Conservation (phyloP, 2,329 filamentous ascomycete genomes). For the Seiridium cupressi region DNA sequence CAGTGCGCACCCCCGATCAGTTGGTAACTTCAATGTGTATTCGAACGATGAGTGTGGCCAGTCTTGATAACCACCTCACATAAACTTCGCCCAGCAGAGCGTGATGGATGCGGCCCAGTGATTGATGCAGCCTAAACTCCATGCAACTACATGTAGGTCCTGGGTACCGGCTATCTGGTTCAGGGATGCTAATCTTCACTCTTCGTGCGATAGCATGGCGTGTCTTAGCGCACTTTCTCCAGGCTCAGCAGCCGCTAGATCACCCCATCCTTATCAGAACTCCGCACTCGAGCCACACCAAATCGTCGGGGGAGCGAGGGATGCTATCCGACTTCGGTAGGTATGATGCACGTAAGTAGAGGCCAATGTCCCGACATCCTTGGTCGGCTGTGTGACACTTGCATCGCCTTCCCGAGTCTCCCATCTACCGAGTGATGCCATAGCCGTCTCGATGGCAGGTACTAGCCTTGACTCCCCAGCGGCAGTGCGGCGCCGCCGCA, state of each 20-base stretch:
- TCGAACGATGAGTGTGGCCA: too few relatives aligned
- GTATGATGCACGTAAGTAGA: background rate
- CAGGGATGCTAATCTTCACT: too few relatives aligned
- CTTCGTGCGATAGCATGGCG: background rate
- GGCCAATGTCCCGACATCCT: background rate
- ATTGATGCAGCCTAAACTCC: too few relatives aligned
- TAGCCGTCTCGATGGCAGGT: background rate
- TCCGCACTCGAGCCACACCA: background rate
- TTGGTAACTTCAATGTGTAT: too few relatives aligned
- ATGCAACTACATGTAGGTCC: too few relatives aligned
- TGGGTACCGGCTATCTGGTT: too few relatives aligned
- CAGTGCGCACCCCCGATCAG: too few relatives aligned
- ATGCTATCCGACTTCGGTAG: background rate
- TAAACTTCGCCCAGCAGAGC: too few relatives aligned
- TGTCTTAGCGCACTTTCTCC: background rate
- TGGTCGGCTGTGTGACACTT: background rate
- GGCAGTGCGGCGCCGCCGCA: slow-evolving; percentile 13
- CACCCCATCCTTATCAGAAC: background rate
- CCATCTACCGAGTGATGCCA: too few relatives aligned
- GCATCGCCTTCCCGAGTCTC: too few relatives aligned
- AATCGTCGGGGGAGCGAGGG: background rate
- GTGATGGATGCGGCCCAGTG: too few relatives aligned
- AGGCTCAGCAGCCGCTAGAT: background rate
- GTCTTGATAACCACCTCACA: too few relatives aligned
- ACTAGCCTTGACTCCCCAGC: background rate